phyloP scores from a whole-genome alignment of 805 yeast genomes.

The Metschnikowia bowlesiae region DNA sequence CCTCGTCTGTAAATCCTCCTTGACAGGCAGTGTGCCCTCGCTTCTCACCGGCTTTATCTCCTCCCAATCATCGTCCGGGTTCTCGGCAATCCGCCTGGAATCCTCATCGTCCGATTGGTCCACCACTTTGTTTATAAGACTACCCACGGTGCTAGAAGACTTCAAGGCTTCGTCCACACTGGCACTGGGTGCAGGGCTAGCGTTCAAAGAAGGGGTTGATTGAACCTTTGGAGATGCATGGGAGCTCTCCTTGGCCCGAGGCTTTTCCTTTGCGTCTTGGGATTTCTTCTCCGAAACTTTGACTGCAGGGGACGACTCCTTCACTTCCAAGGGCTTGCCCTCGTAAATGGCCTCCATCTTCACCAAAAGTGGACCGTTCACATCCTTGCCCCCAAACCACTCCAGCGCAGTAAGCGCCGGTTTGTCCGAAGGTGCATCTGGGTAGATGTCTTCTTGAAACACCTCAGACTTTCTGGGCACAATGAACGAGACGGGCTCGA shows the following conservation, averaged over 20 bases:
- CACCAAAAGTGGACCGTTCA: conserved; percentile 77
- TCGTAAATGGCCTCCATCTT: conserved; percentile 75
- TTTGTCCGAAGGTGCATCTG: conserved; percentile 77
- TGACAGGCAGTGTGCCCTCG: neutral
- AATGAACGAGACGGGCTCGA: conserved; percentile 88
- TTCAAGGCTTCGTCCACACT: conserved; percentile 32
- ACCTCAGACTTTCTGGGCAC: conserved; percentile 94
- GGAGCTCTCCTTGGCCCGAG: conserved; percentile 1
- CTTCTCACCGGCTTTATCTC: conserved; percentile 25
- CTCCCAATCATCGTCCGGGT: conserved; percentile 37
- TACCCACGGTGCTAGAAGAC: conserved; percentile 31
- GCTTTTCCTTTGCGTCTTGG: conserved; percentile 8
- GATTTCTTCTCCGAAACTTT: conserved; percentile 22
- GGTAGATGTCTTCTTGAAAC: conserved; percentile 89
- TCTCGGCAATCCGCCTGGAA: conserved; percentile 15
- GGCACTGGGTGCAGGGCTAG: conserved; percentile 10
- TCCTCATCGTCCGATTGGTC: conserved; percentile 40
- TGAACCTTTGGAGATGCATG: neutral
- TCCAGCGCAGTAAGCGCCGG: conserved; percentile 79
- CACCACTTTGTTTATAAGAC: conserved; percentile 34
- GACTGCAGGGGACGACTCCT: conserved; percentile 35
- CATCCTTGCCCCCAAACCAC: conserved; percentile 73
- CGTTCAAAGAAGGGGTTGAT: neutral
- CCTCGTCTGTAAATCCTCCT: neutral
- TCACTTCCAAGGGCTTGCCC: conserved; percentile 56